These are phyloP conservation scores for Dalbergia cochinchinensis DNA, from an alignment of 306 rosid species.

Conservation along the genomic window DNA sequence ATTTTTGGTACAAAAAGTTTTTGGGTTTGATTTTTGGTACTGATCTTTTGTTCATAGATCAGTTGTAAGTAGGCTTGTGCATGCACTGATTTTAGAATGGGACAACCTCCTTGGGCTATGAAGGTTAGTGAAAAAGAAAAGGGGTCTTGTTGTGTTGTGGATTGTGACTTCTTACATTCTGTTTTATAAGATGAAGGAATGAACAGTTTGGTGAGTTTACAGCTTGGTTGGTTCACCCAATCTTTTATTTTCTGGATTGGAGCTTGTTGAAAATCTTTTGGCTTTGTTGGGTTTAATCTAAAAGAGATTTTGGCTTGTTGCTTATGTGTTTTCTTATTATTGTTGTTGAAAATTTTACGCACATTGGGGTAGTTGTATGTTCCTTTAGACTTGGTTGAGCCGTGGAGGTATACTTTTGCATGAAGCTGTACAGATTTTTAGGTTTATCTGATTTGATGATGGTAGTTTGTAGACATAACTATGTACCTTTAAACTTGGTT, in stretches of 20 bases:
- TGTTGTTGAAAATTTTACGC: conserved; percentile 25
- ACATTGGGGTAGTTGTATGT: conserved; percentile 39
- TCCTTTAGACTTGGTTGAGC: conserved; percentile 27
- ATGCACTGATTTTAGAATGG: background rate
- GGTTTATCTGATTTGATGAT: conserved; percentile 45
- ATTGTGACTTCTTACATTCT: background rate
- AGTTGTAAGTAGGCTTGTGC: too few species aligned
- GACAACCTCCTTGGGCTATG: too few species aligned
- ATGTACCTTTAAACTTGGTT: background rate
- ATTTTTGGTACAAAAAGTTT: too few species aligned
- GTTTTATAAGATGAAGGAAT: conserved; percentile 19
- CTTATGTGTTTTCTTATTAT: conserved; percentile 5
- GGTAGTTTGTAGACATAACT: conserved; percentile 35
- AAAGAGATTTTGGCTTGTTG: conserved; percentile 36
- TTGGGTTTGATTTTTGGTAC: background rate
- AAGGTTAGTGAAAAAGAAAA: too few species aligned
- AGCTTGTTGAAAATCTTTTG: conserved; percentile 22
- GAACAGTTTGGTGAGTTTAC: background rate
- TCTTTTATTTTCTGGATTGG: conserved; percentile 10
- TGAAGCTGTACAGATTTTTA: conserved; percentile 32
- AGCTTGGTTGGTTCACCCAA: conserved; percentile 11
- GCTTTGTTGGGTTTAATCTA: conserved; percentile 23
- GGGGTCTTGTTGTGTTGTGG: background rate
- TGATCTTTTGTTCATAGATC: too few species aligned
- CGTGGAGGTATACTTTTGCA: conserved; percentile 32